Percentiles rank a stretch among this genome's conserved stretches.
Conservation (phyloP, 2,329 filamentous ascomycete genomes). For the Fonsecaea nubica region DNA sequence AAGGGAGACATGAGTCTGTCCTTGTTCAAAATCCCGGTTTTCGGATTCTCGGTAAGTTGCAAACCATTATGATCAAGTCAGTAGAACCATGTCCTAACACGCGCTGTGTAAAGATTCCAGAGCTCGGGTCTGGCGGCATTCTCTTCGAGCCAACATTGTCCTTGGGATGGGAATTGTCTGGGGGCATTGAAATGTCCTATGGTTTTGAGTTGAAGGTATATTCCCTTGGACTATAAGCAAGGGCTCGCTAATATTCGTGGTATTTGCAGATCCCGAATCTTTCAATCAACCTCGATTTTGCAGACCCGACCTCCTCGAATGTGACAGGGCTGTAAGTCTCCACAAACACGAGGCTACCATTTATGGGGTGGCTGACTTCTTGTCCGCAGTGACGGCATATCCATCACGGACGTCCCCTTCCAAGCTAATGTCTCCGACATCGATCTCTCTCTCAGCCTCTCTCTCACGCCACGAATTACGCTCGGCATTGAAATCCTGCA, state of each 20-base stretch:
- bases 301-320: constrained; percentile 5
- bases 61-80: neutral
- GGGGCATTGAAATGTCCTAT: constrained; percentile 16
- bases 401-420: constrained; percentile 14
- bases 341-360: neutral
- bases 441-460: constrained; percentile 7
- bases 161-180: constrained; percentile 13
- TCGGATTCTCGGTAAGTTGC: constrained; percentile 15
- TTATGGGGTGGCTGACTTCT: neutral
- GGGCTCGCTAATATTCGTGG: neutral
- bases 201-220: constrained; percentile 15
- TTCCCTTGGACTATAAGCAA: neutral
- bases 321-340: constrained; percentile 20
- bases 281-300: constrained; percentile 3
- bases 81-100: neutral
- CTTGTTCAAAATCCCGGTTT: constrained; percentile 9
- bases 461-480: constrained; percentile 4
- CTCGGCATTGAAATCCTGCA: constrained; percentile 8
- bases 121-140: constrained; percentile 9
- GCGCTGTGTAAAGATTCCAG: constrained; percentile 8
- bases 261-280: constrained; percentile 11
- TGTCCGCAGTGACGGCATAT: constrained; percentile 1
- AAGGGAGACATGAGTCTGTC: neutral
- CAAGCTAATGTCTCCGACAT: constrained; percentile 18
- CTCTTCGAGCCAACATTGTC: constrained; percentile 9